Conservation (phyloP, 2,329 filamentous ascomycete species). For the Aspergillus carbonarius region DNA sequence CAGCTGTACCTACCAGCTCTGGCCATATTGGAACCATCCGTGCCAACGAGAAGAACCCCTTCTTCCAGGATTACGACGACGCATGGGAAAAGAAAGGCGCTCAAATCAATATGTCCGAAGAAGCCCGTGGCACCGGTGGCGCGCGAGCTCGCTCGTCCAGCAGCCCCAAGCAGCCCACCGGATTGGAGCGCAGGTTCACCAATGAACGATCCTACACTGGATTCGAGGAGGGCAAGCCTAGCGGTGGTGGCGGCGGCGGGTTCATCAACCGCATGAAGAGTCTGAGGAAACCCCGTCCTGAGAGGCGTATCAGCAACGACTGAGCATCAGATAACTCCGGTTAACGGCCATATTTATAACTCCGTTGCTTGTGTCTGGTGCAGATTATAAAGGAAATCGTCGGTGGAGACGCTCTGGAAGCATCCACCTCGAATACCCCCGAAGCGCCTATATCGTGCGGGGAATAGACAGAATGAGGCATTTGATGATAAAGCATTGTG, state of each 20-base stretch:
- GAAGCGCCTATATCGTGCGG: not conserved
- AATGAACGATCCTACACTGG: conserved; percentile 47
- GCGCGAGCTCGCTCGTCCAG: conserved; percentile 52
- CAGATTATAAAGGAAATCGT: not conserved
- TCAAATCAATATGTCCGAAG: conserved; percentile 55
- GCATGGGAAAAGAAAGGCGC: conserved; percentile 65
- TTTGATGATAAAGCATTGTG: not conserved
- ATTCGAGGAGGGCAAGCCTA: conserved; percentile 44
- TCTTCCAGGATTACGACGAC: conserved; percentile 75
- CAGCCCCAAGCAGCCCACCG: conserved; percentile 56
- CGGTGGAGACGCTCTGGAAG: conserved; percentile 5
- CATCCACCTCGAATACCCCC: not conserved
- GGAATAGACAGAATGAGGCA: not conserved
- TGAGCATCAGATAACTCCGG: conserved; percentile 12
- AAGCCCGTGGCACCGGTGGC: conserved; percentile 31
- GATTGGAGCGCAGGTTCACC: conserved; percentile 65
- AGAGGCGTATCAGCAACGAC: conserved; percentile 38
- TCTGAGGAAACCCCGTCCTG: conserved; percentile 58
- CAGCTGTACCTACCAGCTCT: conserved; percentile 29
- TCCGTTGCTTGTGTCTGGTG: not conserved
- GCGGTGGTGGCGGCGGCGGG: conserved; percentile 52
- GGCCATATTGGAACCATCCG: conserved; percentile 36
- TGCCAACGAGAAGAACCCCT: conserved; percentile 66
- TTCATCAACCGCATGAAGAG: conserved; percentile 80
- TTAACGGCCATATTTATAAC: not conserved